phyloP scores from a whole-genome alignment of 2,329 filamentous ascomycete species.

The Fusarium euwallaceae region DNA sequence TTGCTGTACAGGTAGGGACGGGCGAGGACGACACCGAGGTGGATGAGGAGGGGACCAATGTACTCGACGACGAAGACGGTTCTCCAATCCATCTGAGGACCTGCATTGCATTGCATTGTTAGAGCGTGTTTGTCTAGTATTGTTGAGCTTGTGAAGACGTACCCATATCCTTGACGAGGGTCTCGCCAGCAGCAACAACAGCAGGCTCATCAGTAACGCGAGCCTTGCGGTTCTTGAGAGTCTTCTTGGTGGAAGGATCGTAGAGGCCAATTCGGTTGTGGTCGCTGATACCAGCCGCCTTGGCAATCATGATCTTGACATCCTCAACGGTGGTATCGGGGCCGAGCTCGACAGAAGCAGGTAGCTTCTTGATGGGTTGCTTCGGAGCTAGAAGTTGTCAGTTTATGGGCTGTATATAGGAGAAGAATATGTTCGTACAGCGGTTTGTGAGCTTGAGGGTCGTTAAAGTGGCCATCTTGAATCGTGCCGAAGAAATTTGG shows the following conservation, averaged over 20 bases:
- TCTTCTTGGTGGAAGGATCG: conserved; percentile 72
- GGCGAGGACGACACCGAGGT: conserved; percentile 78
- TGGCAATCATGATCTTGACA: conserved; percentile 68
- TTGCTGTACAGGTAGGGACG: conserved; percentile 73
- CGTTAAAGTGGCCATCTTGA: conserved; percentile 50
- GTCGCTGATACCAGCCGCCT: conserved; percentile 64
- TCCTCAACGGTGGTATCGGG: conserved; percentile 69
- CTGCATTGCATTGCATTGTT: conserved; percentile 61
- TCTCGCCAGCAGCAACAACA: conserved; percentile 64
- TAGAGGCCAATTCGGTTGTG: conserved; percentile 74
- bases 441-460: conserved; percentile 60
- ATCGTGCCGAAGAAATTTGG: conserved; percentile 14
- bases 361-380: conserved; percentile 68
- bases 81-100: conserved; percentile 90
- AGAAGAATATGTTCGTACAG: conserved; percentile 44
- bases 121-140: not conserved
- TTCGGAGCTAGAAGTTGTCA: conserved; percentile 55
- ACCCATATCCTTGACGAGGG: conserved; percentile 96
- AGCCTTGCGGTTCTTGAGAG: conserved; percentile 72
- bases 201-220: conserved; percentile 62
- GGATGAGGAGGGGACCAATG: conserved; percentile 89
- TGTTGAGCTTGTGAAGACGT: conserved; percentile 48
- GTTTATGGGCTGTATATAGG: not conserved
- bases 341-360: conserved; percentile 62
- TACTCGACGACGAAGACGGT: conserved; percentile 98